Evolutionary conservation across 805 yeast species (phyloP), one percentile per base, ranked within the genome.

Genomic region (Saccharomycopsis guyanensis): DNA sequence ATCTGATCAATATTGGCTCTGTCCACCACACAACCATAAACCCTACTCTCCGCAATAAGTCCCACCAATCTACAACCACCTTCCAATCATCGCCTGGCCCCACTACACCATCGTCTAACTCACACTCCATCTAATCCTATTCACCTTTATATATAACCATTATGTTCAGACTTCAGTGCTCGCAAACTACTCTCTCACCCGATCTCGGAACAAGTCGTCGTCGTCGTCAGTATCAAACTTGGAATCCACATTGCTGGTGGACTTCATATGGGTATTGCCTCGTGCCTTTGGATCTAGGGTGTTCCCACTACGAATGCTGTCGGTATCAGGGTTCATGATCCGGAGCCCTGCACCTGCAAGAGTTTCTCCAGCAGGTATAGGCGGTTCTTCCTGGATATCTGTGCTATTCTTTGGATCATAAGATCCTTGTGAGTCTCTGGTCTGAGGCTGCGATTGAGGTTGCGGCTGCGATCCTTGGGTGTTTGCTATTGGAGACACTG

Each of bases 261-360:
- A 29, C 23, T 37, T 43, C 23, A n/a, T 38, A 38, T 38, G 16
- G 6, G 35, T 42, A 15, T 34, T 18, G n/a, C 20, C 18, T 10
- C 13, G 13, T 24, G 24, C 18, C 32, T n/a, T 34, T 4, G 39
- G 31, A 24, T 35, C 40, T 13, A 37, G 12, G 19, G 31, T 32
- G n/a, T 32, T 31, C 19, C 43, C 39, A 3, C 20, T 27, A 7
- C 41, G 39, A 25, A 37, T 33, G 13, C 42, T 42, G 10, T 37
- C 32, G 35, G 46, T 42, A 34, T 51, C 54, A 2, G 54, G 54
- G 35, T 51, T 51, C 46, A 45, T 46, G 15, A 51, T 40, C 35
- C 54, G 43, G 20, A 51, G 38, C 12, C 52, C 54, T 10, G 45
- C 40, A 2, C 43, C 32, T 3, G 32, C 32, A 8, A 16, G 13